These are phyloP conservation scores for Avena eriantha DNA, from an alignment of 176 grass and related monocot species.

Conservation along the genomic window DNA sequence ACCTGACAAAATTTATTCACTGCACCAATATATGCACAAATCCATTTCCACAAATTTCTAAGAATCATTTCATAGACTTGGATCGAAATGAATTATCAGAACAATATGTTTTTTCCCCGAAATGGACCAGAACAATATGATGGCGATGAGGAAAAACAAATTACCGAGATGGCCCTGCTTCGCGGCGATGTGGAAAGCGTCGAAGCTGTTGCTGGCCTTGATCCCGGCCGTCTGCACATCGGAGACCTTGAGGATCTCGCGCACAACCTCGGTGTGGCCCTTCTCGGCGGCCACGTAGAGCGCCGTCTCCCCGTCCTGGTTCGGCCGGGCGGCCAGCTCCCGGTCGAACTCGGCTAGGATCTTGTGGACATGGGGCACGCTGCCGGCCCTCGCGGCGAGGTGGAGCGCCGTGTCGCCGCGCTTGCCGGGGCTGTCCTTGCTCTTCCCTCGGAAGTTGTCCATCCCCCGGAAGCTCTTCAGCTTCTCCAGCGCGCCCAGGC, in stretches of 20 bases:
- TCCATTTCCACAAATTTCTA: slow-evolving; percentile 16
- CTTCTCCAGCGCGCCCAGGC: slow-evolving; percentile 65
- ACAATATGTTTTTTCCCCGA: background rate
- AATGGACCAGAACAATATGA: no score
- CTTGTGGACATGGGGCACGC: slow-evolving; percentile 50
- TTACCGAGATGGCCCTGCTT: slow-evolving; percentile 92
- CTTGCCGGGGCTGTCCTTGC: slow-evolving; percentile 79
- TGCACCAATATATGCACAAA: slow-evolving; percentile 11
- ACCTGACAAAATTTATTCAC: background rate
- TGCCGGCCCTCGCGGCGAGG: slow-evolving; percentile 80
- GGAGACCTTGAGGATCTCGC: slow-evolving; percentile 72
- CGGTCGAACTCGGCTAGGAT: slow-evolving; percentile 61
- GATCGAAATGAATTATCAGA: slow-evolving; percentile 19
- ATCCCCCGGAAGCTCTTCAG: slow-evolving; percentile 61
- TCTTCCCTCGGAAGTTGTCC: slow-evolving; percentile 65
- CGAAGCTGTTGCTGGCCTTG: slow-evolving; percentile 84
- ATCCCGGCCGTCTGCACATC: slow-evolving; percentile 71
- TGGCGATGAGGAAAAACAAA: background rate
- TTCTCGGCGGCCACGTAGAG: slow-evolving; percentile 85
- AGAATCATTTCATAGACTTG: slow-evolving; percentile 36
- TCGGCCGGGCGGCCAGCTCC: slow-evolving; percentile 56
- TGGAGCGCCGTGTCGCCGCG: slow-evolving; percentile 77
- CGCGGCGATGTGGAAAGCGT: slow-evolving; percentile 85
- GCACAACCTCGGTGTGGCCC: slow-evolving; percentile 72
- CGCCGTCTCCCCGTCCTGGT: slow-evolving; percentile 86